Conservation (phyloP, 768 basidiomycete genomes). For the Lyophyllum decastes region DNA sequence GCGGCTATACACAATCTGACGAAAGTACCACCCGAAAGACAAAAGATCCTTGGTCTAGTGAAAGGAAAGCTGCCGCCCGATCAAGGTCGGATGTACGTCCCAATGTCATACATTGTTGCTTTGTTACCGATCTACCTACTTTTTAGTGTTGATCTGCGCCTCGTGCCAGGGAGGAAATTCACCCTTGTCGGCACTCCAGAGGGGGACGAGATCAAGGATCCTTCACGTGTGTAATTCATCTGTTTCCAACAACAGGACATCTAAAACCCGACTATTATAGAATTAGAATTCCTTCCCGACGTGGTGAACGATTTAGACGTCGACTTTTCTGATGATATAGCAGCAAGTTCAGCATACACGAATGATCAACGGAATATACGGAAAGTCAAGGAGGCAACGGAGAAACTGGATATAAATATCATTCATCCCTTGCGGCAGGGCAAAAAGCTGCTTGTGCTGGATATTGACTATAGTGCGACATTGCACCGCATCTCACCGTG, state of each 20-base stretch:
- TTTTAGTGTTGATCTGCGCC: slow-evolving; percentile 56
- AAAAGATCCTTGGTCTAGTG: slow-evolving; percentile 85
- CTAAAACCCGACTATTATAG: slow-evolving; percentile 30
- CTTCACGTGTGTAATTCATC: slow-evolving; percentile 45
- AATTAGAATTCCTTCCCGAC: slow-evolving; percentile 66
- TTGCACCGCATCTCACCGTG: neutral
- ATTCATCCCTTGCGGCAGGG: slow-evolving; percentile 77
- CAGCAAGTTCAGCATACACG: slow-evolving; percentile 58
- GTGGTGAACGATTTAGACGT: slow-evolving; percentile 83
- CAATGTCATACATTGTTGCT: neutral
- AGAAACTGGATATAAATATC: slow-evolving; percentile 64
- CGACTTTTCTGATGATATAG: slow-evolving; percentile 66
- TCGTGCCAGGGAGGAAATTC: slow-evolving; percentile 70
- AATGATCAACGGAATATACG: slow-evolving; percentile 82
- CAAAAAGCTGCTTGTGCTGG: slow-evolving; percentile 82
- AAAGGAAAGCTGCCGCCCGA: slow-evolving; percentile 84
- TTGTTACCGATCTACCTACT: slow-evolving; percentile 7
- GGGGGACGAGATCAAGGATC: slow-evolving; percentile 84
- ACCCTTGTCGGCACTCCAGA: slow-evolving; percentile 86
- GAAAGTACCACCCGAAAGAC: slow-evolving; percentile 78
- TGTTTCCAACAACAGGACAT: neutral
- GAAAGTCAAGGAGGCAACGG: slow-evolving; percentile 73
- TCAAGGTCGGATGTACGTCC: slow-evolving; percentile 57
- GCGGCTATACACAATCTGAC: slow-evolving; percentile 65
- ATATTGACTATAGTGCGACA: slow-evolving; percentile 82